Evolutionary conservation across 768 basidiomycete genomes (phyloP), one percentile per base, ranked within the genome.

Genomic region (Russula earlei): DNA sequence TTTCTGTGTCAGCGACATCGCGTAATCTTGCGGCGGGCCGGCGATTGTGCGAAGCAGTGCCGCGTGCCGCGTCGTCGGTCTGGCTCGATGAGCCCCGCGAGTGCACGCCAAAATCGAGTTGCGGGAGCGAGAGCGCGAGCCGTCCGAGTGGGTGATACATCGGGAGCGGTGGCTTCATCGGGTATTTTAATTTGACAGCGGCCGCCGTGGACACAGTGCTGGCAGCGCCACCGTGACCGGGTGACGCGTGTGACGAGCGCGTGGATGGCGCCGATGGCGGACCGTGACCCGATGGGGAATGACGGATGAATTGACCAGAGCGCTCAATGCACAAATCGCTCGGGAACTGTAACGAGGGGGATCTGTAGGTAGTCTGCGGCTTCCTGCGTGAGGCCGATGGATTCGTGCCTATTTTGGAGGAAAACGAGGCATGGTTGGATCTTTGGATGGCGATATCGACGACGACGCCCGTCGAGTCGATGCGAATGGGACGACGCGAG

Each of bases 131-230:
- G 27, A 58, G 55, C 17, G 62, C 62, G 20, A 62, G 49, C 40
- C 52, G 52, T 19, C 62, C 62, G 22, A 57, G 59, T 11, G 62
- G 62, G 41, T 62, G 62, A 49, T 62, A 62, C 33, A 62, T 50
- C 17, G 62, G 54, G 14, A 57, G 19, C 12, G 55, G 52, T 7
- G 62, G 62, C 27, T 61, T 49, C 54, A 53, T 61, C 10, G 50
- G 49, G 51, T 50, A 56, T 53, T 53, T 60, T 12, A 40, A 20
- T 27, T 46, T 51, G 54, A 49, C 22, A 8, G n/a, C n/a, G n/a
- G 25, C 7, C 8, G 42, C 41, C 2, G 33, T 10, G 5, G 24
- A 45, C 1, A 42, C 15, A 14, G 24, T 36, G 19, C 38, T 22
- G 34, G 8, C 7, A 15, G 47, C 29, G 40, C 33, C 24, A 46